Evolutionary conservation across 495 filamentous ascomycete genomes (phyloP), one percentile per base, ranked within the genome.

Genomic region (Parathielavia hyrcaniae): DNA sequence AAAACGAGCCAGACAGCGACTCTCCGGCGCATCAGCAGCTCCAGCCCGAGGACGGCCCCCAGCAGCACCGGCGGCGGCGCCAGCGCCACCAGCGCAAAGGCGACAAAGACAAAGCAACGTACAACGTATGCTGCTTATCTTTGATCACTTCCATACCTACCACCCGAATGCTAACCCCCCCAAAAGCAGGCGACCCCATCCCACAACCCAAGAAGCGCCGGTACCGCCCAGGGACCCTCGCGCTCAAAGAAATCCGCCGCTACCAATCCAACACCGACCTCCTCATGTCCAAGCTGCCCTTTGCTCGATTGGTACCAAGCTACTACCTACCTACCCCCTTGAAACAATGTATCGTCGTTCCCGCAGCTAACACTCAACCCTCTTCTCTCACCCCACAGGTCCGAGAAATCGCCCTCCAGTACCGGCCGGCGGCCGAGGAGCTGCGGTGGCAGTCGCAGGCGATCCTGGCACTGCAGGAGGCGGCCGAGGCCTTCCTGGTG

Each of bases 361-460:
- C 5, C 32, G 19, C 32, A 11, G 45, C 50, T 13, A 19, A 14
- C 30, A 30, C 30, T 12, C 30, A 41, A 12, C 22, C 11, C 5
- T 19, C 35, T 38, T n/a, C 26, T 9, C n/a, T n/a, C n/a, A n/a
- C n/a, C n/a, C n/a, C 26, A 17, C 62, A 91, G 87, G 86, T 90
- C 55, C 86, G 91, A 61, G 92, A 97, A 75, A 89, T 96, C 55
- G 87, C 87, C 9, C 64, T 89, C 41, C 67, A 61, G 12, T 65
- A 73, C 57, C 69, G 73, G 14, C 79, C 79, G 17, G 76, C 69
- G 43, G 75, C 79, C 46, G 82, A 88, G 48, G 74, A 74, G 7
- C 77, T 93, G 62, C 83, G 91, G 16, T 97, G 91, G 90, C 92
- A 97, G 69, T 91, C 87, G 34, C 88, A 91, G 65, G 92, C 92